Evolutionary conservation across 148 eudicot species (phyloP).

Genomic region (Vaccinium macrocarpon): DNA sequence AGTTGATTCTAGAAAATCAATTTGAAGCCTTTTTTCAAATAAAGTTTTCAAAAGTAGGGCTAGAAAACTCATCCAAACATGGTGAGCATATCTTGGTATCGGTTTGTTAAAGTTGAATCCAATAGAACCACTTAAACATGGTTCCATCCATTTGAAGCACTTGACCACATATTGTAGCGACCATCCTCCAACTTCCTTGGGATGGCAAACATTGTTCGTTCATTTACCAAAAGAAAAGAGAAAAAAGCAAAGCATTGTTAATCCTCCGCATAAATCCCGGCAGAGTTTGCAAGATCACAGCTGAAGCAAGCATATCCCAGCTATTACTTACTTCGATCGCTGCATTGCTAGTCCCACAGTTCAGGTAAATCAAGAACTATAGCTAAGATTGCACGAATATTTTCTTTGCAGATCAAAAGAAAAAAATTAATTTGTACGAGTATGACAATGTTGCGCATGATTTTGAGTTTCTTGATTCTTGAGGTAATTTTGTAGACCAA

Average conservation of each 20-base stretch:
- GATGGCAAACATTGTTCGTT: not conserved
- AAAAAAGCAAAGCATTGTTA: not conserved
- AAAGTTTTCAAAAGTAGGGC: too few relatives aligned
- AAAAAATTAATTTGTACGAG: too few relatives aligned
- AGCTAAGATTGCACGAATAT: too few relatives aligned
- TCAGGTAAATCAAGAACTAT: too few relatives aligned
- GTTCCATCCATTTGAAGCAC: not conserved
- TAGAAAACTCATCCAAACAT: too few relatives aligned
- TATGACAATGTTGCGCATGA: too few relatives aligned
- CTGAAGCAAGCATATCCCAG: not conserved
- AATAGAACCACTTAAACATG: not conserved
- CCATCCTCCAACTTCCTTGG: not conserved
- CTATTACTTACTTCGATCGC: not conserved
- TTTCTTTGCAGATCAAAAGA: too few relatives aligned
- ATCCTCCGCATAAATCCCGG: not conserved
- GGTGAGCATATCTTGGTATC: not conserved
- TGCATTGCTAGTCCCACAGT: too few relatives aligned
- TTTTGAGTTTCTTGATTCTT: too few relatives aligned
- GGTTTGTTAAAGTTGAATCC: not conserved
- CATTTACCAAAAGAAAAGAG: not conserved
- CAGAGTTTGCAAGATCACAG: not conserved
- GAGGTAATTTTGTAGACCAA: too few relatives aligned
- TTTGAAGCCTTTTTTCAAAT: too few relatives aligned
- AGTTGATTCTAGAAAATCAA: too few relatives aligned
- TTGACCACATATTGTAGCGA: not conserved